Evolutionary conservation across 192 early-diverging fungal species (phyloP).

Genomic region (Coemansia sp.): DNA sequence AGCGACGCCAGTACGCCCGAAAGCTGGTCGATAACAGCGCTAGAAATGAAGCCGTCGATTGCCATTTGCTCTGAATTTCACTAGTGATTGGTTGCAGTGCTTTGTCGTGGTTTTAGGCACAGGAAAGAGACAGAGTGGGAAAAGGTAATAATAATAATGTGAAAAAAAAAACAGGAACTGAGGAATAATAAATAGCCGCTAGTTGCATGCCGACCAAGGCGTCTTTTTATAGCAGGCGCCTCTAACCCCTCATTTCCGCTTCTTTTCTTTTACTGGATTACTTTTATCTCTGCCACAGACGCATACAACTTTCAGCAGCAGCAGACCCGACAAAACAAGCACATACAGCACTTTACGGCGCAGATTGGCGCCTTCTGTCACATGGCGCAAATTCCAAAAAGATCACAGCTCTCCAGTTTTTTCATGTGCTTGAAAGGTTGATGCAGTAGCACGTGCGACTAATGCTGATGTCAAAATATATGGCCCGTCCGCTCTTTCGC

Average conservation of each 20-base stretch:
- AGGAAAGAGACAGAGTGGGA: slow-evolving; percentile 5
- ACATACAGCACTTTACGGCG: neutral
- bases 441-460: neutral
- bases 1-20: slow-evolving; percentile 32
- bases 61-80: slow-evolving; percentile 19
- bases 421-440: neutral
- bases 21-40: slow-evolving; percentile 51
- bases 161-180: neutral
- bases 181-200: neutral
- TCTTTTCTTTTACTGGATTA: no score
- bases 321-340: neutral
- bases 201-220: neutral
- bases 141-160: neutral
- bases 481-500: neutral
- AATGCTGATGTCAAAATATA: neutral
- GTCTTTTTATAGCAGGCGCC: no score
- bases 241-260: no score
- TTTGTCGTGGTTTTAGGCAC: neutral
- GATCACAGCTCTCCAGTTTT: neutral
- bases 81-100: neutral
- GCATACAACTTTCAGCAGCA: neutral
- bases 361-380: neutral
- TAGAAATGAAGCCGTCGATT: slow-evolving; percentile 41
- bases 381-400: neutral
- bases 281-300: no score